Evolutionary conservation across 129 eudicot genomes (phyloP).

Genomic region (Logfia minima): DNA sequence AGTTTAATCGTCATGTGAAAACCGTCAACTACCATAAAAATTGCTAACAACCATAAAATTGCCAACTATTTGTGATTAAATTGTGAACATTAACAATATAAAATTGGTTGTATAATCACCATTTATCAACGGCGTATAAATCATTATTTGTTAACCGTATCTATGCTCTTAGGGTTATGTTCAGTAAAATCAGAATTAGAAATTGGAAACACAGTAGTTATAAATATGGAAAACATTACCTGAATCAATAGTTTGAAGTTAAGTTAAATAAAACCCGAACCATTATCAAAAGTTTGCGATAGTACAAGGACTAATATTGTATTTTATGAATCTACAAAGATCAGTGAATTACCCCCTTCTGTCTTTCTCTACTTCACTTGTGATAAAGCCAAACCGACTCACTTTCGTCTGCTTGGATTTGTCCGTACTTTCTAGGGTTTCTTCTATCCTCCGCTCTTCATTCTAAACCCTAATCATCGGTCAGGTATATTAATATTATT

Average conservation of each 20-base stretch:
- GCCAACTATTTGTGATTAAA: too few species aligned
- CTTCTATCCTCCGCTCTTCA: not conserved
- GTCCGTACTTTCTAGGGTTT: constrained; percentile 47
- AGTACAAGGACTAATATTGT: not conserved
- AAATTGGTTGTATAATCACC: too few species aligned
- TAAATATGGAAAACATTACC: not conserved
- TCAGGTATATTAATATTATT: constrained; percentile 32
- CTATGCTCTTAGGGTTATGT: too few species aligned
- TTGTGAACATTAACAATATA: too few species aligned
- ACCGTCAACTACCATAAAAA: too few species aligned
- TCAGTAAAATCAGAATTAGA: too few species aligned
- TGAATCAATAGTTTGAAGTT: too few species aligned
- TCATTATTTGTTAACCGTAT: too few species aligned
- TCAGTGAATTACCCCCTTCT: not conserved
- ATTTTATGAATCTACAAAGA: not conserved
- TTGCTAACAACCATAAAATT: too few species aligned
- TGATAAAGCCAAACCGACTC: constrained; percentile 32
- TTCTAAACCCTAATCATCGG: constrained; percentile 52
- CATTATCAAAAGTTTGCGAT: not conserved
- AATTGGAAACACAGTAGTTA: too few species aligned
- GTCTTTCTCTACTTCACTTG: constrained; percentile 1
- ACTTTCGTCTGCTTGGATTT: constrained; percentile 25
- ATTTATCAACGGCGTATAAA: too few species aligned
- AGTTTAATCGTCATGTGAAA: too few species aligned
- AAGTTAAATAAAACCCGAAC: not conserved